Base-by-base conservation (phyloP, 1,284 basidiomycete genomes). In the Apiotrichum sp. region DNA sequence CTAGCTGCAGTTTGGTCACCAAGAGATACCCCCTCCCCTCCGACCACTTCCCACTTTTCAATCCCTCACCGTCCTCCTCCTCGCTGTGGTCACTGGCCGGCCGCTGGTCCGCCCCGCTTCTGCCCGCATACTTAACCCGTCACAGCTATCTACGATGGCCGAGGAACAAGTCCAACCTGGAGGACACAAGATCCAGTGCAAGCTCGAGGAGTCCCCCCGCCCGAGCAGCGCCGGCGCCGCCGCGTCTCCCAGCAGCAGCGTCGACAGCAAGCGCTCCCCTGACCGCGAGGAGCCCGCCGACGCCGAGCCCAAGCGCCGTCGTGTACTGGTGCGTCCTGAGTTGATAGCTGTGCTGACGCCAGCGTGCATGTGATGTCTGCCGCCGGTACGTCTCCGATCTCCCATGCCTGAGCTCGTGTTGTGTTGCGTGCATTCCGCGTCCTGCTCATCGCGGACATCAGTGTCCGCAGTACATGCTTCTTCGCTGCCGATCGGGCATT, bases 311-410 rank as follows among this genome's bases (percentile, higher is more conserved):
- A 50, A 50, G 40, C 49, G 49, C 32, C 29, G 49, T 3, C 29
- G 49, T 7, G 40, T 50, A 8, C n/a, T 33, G 32, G 49, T 50
- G n/a, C 4, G 39, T 50, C 1, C 31, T 4, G 32, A 14, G 7
- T 14, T 13, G 32, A 11, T 13, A 6, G 7, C 14, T 9, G 13
- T 6, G 31, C 40, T 42, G 49, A 42, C 39, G 3, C 39, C 61
- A 73, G 66, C 65, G 74, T 48, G 74, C 74, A 11, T 76, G 74
- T 55, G 72, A 74, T 62, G 62, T 69, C 1, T 74, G 71, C 57
- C 61, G 70, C 46, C 53, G 65, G 57, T 71, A 68, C 41, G 40
- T 34, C 3, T 13, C 3, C 40, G 6, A 6, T 41, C 6, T 41
- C 22, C 22, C 22, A 41, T 6, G 40, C 40, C 40, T 41, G 6